Conservation (phyloP, 2,329 filamentous ascomycete genomes). For the Leptographium radiaticola region DNA sequence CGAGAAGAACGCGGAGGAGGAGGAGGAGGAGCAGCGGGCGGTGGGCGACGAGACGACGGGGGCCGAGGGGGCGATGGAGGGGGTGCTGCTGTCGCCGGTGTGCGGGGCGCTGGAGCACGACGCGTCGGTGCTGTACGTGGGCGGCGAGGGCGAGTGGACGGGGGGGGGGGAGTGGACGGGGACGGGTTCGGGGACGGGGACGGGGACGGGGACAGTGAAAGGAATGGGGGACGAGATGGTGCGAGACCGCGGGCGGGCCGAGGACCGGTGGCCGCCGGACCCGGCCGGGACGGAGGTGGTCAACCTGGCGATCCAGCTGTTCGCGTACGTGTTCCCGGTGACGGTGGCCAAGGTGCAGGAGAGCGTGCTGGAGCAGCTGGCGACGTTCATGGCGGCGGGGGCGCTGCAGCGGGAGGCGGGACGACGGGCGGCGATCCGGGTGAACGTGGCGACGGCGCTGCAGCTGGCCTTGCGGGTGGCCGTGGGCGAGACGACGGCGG, state of each 20-base stretch:
- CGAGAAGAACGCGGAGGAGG: constrained; percentile 28
- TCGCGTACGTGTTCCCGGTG: constrained; percentile 79
- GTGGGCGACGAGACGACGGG: constrained; percentile 38
- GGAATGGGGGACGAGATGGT: no score
- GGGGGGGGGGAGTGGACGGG: no score
- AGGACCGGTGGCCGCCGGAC: no score
- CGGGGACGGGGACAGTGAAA: no score
- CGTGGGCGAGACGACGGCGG: constrained; percentile 63
- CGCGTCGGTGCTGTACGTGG: constrained; percentile 64
- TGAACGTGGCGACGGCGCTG: constrained; percentile 78
- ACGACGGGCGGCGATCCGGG: constrained; percentile 76
- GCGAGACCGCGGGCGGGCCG: no score
- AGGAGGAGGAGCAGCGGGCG: constrained; percentile 8
- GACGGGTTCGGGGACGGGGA: no score
- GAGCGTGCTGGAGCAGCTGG: constrained; percentile 86
- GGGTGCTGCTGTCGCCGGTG: constrained; percentile 53
- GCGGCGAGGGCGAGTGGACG: constrained; percentile 37
- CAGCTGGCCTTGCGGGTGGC: constrained; percentile 72
- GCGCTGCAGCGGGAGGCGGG: constrained; percentile 75
- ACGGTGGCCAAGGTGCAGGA: constrained; percentile 89
- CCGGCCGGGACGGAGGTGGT: constrained; percentile 87
- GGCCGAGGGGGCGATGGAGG: constrained; percentile 52
- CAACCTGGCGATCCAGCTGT: constrained; percentile 85
- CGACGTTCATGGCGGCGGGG: constrained; percentile 72
- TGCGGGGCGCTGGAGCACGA: constrained; percentile 83